Conservation (phyloP, 176 grass and related monocot species). For the Olyra latifolia region DNA sequence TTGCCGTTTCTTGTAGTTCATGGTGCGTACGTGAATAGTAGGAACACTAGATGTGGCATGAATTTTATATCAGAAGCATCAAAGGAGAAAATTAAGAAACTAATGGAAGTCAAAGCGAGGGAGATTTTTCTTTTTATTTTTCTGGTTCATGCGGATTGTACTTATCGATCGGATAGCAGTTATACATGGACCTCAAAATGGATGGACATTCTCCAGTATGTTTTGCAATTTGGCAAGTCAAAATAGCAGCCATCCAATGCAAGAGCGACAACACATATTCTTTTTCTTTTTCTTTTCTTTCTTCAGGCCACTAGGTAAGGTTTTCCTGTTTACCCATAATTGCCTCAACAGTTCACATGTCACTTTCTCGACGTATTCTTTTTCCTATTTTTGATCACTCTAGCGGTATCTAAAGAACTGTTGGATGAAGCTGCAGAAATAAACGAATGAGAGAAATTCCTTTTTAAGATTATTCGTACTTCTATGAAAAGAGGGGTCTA, state of each 20-base stretch:
- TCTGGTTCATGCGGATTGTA: neutral
- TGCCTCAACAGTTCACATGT: neutral
- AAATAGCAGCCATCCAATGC: neutral
- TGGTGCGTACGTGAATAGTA: neutral
- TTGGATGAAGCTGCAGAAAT: neutral
- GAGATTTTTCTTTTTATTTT: neutral
- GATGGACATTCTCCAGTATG: neutral
- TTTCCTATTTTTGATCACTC: neutral
- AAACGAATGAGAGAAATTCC: neutral
- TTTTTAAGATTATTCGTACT: neutral
- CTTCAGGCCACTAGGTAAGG: neutral
- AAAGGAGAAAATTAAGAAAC: neutral
- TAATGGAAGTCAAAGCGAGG: neutral
- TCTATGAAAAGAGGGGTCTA: neutral
- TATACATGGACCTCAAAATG: neutral
- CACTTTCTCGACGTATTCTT: neutral
- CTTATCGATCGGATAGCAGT: neutral
- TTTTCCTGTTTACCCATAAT: neutral
- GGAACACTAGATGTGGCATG: neutral
- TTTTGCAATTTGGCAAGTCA: neutral
- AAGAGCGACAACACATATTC: neutral
- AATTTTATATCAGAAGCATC: neutral
- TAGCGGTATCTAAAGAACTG: neutral
- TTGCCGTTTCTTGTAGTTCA: neutral
- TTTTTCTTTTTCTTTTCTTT: neutral